Conservation (phyloP, 176 grass and related monocot genomes). For the Carex cristatella region DNA sequence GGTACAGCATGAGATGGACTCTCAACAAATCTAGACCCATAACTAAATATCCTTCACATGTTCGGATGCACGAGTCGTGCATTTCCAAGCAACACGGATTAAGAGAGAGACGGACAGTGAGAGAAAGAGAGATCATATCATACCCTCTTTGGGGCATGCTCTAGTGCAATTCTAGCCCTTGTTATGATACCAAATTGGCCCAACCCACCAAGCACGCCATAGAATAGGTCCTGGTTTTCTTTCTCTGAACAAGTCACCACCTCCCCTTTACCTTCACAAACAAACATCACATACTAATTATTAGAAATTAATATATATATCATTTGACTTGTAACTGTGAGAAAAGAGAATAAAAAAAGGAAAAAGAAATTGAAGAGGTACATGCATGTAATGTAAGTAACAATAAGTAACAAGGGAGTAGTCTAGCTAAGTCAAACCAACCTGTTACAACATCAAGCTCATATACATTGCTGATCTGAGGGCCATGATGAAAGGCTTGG, state of each 20-base stretch:
- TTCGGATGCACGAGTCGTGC: not conserved
- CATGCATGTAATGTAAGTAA: not conserved
- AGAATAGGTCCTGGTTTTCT: slow-evolving; percentile 62
- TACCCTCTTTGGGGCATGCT: slow-evolving; percentile 75
- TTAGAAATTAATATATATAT: not conserved
- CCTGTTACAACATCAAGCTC: slow-evolving; percentile 88
- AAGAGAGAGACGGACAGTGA: slow-evolving; percentile 9
- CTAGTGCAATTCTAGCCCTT: slow-evolving; percentile 83
- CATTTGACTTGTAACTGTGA: not conserved
- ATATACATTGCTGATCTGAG: slow-evolving; percentile 78
- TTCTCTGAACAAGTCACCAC: slow-evolving; percentile 68
- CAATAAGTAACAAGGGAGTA: not conserved
- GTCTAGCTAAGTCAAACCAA: slow-evolving; percentile 22
- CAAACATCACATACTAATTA: not conserved
- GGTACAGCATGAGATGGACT: slow-evolving; percentile 14
- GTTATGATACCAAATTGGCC: slow-evolving; percentile 95
- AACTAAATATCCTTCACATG: slow-evolving; percentile 23
- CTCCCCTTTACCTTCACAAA: slow-evolving; percentile 60
- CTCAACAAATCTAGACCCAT: slow-evolving; percentile 15
- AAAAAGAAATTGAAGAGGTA: not conserved
- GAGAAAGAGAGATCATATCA: not conserved
- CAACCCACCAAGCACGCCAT: slow-evolving; percentile 72
- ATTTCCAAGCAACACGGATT: not conserved
- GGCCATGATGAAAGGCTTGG: slow-evolving; percentile 78
- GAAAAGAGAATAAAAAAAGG: not conserved